phyloP scores from a whole-genome alignment of 164 flowering plant species.

The Aristolochia fimbriata region DNA sequence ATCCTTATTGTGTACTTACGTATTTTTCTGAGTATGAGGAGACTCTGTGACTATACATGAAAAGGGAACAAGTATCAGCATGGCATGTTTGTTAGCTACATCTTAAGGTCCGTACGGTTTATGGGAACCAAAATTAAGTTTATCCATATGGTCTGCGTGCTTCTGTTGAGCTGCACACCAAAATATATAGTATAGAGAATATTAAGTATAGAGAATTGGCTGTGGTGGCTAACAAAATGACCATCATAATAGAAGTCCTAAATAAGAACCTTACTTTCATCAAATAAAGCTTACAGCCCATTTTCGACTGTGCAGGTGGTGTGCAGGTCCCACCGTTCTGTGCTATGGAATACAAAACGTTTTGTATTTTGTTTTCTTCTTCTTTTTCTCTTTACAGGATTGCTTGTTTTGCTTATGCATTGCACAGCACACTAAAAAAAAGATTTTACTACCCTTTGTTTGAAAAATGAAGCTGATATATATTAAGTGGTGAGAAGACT shows the following conservation, averaged over 20 bases:
- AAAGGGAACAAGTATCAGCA: background rate
- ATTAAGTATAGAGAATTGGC: too few species aligned
- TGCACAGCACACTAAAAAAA: background rate
- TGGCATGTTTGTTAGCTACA: background rate
- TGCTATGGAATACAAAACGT: conserved; percentile 27
- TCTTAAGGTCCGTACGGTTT: too few species aligned
- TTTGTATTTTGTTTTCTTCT: background rate
- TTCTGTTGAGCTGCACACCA: background rate
- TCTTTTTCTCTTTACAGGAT: background rate
- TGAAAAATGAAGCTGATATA: background rate
- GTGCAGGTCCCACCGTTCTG: conserved; percentile 50
- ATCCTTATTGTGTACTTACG: conserved; percentile 1
- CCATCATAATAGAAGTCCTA: too few species aligned
- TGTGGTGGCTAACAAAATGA: too few species aligned
- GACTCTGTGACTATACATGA: too few species aligned
- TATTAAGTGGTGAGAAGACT: background rate
- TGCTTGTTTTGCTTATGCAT: background rate
- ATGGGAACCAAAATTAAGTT: background rate
- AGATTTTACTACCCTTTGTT: background rate
- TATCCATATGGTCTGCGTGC: background rate
- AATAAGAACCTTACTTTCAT: conserved; percentile 6
- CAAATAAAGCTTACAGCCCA: conserved; percentile 40
- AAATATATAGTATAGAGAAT: too few species aligned
- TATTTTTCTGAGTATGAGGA: background rate
- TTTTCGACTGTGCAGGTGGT: conserved; percentile 70